phyloP scores from a whole-genome alignment of 23 red algal genomes.

The Chondrus crispus region DNA sequence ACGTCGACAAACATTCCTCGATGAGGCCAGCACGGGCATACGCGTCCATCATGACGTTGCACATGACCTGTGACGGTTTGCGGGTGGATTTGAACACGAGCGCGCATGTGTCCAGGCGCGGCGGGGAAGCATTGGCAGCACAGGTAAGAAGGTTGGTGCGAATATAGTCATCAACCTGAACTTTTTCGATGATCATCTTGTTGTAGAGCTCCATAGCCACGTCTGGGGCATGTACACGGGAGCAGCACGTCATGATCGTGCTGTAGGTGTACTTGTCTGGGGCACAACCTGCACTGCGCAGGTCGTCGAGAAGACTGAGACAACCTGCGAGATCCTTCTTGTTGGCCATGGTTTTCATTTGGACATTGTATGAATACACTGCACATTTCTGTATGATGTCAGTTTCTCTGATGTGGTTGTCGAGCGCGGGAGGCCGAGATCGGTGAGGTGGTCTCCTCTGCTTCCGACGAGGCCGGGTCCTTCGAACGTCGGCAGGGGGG shows the following conservation, averaged over 20 bases:
- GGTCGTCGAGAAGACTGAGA: not conserved
- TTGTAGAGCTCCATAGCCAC: slow-evolving; percentile 5
- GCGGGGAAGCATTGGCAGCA: not conserved
- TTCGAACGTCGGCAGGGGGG: no score
- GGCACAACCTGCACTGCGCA: not conserved
- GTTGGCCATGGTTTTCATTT: not conserved
- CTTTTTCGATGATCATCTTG: not conserved
- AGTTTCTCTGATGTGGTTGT: no score
- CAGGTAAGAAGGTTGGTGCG: slow-evolving; percentile 10
- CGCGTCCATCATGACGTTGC: slow-evolving; percentile 35
- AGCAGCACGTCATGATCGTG: not conserved
- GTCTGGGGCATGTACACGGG: not conserved
- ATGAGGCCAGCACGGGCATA: not conserved
- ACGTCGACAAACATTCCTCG: not conserved
- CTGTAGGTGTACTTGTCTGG: slow-evolving; percentile 35
- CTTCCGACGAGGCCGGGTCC: no score
- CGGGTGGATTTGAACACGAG: slow-evolving; percentile 3
- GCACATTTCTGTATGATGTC: no score
- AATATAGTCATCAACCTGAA: slow-evolving; percentile 8
- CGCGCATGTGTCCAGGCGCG: not conserved
- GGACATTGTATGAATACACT: not conserved
- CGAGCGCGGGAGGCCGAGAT: no score
- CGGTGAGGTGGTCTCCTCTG: no score
- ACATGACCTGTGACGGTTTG: not conserved
- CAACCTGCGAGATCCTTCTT: not conserved